Percentiles rank a stretch among this genome's conserved stretches.
Conservation (phyloP, 2,329 filamentous ascomycete species). For the Stachybotrys chartarum region DNA sequence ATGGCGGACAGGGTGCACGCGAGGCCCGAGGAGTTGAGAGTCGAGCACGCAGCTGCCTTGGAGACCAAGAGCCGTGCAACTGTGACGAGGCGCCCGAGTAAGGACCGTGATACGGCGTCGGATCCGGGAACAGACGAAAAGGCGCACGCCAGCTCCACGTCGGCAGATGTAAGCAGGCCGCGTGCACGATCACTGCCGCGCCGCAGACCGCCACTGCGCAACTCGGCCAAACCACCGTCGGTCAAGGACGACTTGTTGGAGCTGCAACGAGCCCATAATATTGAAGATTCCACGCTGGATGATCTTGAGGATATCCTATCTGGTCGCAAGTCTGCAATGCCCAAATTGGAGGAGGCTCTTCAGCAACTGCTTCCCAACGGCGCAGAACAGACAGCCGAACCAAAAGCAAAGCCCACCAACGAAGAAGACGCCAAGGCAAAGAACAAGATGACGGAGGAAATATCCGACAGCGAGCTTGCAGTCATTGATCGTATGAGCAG, state of each 20-base stretch:
- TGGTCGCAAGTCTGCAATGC: slow-evolving; percentile 18
- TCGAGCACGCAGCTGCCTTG: slow-evolving; percentile 10
- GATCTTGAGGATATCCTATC: slow-evolving; percentile 45
- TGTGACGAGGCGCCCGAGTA: slow-evolving; percentile 15
- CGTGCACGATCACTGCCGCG: slow-evolving; percentile 34
- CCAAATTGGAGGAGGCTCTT: not conserved
- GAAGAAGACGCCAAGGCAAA: slow-evolving; percentile 11
- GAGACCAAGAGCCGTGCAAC: slow-evolving; percentile 17
- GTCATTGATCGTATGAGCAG: slow-evolving; percentile 44
- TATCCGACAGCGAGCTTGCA: slow-evolving; percentile 32
- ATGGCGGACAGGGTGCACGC: slow-evolving; percentile 12
- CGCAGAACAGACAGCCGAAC: not conserved
- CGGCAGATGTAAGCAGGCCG: slow-evolving; percentile 15
- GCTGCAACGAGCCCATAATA: slow-evolving; percentile 43
- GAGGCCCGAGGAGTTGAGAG: slow-evolving; percentile 4
- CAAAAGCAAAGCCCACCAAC: slow-evolving; percentile 3
- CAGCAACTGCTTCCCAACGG: not conserved
- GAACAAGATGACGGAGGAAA: slow-evolving; percentile 8
- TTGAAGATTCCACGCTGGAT: slow-evolving; percentile 54
- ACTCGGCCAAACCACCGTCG: slow-evolving; percentile 46
- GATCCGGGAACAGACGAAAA: slow-evolving; percentile 22
- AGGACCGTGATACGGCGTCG: slow-evolving; percentile 21
- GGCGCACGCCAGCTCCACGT: slow-evolving; percentile 11
- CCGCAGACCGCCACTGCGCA: slow-evolving; percentile 38
- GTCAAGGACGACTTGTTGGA: slow-evolving; percentile 49